These are phyloP conservation scores for Haberlea rhodopensis DNA, from an alignment of 257 asterid genomes.

Conservation along the genomic window DNA sequence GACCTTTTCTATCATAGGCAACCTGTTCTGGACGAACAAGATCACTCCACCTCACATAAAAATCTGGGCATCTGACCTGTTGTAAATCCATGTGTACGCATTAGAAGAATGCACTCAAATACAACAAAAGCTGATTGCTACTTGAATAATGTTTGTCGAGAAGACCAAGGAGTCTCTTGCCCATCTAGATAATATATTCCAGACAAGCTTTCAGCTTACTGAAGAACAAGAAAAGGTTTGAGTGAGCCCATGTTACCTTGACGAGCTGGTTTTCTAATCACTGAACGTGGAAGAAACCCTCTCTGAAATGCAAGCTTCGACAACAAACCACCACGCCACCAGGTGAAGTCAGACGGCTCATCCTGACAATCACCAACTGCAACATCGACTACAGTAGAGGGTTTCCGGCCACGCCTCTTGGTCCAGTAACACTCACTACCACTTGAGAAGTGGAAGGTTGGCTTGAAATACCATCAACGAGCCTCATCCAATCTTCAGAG, in stretches of 20 bases:
- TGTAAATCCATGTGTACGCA: too few relatives aligned
- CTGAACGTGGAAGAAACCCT: constrained; percentile 50
- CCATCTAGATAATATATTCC: too few relatives aligned
- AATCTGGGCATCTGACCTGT: too few relatives aligned
- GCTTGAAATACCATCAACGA: constrained; percentile 49
- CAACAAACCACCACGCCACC: too few relatives aligned
- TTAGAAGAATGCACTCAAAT: constrained; percentile 17
- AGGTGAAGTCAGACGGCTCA: constrained; percentile 35
- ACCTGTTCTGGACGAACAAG: too few relatives aligned
- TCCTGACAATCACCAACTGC: constrained; percentile 42
- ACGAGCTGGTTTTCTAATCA: constrained; percentile 55
- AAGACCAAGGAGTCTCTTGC: constrained; percentile 38
- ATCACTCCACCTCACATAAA: too few relatives aligned
- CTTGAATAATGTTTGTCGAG: constrained; percentile 17
- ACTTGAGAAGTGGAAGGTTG: constrained; percentile 46
- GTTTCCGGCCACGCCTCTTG: too few relatives aligned
- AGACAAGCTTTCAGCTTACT: constrained; percentile 16
- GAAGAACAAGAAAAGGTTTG: constrained; percentile 21
- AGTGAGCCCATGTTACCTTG: constrained; percentile 50
- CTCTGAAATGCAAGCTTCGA: constrained; percentile 50
- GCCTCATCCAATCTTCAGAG: constrained; percentile 72
- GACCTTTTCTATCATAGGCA: too few relatives aligned
- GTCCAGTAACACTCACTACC: too few relatives aligned
- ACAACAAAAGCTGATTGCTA: constrained; percentile 8
- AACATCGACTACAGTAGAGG: constrained; percentile 44